Percentiles rank a stretch among this genome's conserved stretches.
phyloP scores from a whole-genome alignment of 2,329 filamentous ascomycete genomes.

The Raffaelea albimanens region DNA sequence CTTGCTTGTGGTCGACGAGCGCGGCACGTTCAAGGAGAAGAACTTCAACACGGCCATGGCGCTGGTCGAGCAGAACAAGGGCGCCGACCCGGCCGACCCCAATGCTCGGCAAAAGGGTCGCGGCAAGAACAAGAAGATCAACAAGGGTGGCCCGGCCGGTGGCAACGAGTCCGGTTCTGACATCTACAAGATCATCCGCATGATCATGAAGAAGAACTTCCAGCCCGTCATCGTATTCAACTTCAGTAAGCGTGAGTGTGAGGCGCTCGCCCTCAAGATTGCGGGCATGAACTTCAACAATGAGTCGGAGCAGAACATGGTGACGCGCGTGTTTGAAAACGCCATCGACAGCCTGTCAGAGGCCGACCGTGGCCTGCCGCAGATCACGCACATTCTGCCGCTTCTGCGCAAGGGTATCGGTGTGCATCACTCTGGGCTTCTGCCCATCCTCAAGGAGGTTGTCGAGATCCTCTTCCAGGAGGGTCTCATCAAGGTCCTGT shows the following conservation, averaged over 20 bases:
- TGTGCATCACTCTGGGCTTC: conserved; percentile 89
- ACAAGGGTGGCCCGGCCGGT: conserved; percentile 72
- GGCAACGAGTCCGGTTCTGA: conserved; percentile 60
- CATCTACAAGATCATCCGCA: conserved; percentile 95
- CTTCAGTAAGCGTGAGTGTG: conserved; percentile 96
- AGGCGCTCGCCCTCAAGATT: conserved; percentile 80
- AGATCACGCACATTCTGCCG: conserved; percentile 85
- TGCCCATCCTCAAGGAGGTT: conserved; percentile 95
- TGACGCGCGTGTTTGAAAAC: conserved; percentile 85
- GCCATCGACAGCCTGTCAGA: conserved; percentile 89
- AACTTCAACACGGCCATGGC: conserved; percentile 97
- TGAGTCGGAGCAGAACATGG: conserved; percentile 89
- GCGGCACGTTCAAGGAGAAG: conserved; percentile 88
- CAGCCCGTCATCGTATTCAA: conserved; percentile 99
- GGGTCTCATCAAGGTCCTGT: conserved; percentile 92
- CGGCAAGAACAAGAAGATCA: conserved; percentile 84
- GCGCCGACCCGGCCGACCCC: conserved; percentile 70
- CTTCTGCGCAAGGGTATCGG: conserved; percentile 86
- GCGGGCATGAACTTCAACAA: conserved; percentile 89
- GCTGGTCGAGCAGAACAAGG: conserved; percentile 78
- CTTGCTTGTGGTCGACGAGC: conserved; percentile 90
- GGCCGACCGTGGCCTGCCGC: conserved; percentile 78
- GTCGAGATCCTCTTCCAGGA: conserved; percentile 99
- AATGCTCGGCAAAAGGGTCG: conserved; percentile 75
- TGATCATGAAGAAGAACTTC: conserved; percentile 97